phyloP scores from a whole-genome alignment of 2,329 filamentous ascomycete genomes.

The Penicillium sp. region DNA sequence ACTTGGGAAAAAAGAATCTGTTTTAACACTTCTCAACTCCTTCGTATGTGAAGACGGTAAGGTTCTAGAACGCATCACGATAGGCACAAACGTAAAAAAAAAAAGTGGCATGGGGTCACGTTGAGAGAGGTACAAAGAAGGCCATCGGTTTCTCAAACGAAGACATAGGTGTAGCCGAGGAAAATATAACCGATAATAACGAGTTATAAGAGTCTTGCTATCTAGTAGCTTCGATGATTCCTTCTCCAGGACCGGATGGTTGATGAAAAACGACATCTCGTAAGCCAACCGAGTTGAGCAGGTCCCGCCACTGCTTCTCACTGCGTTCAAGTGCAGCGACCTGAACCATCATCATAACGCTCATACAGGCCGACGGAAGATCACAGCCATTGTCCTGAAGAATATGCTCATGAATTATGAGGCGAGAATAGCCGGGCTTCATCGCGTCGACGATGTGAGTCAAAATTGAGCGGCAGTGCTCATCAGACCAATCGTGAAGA shows the following conservation, averaged over 20 bases:
- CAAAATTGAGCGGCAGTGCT: slow-evolving; percentile 21
- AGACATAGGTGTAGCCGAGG: no score
- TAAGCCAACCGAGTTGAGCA: not conserved
- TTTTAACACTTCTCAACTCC: no score
- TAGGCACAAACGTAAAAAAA: no score
- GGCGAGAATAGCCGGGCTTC: slow-evolving; percentile 24
- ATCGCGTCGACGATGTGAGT: slow-evolving; percentile 24
- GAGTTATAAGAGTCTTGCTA: not conserved
- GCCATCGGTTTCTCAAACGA: no score
- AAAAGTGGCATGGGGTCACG: no score
- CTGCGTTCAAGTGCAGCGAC: slow-evolving; percentile 26
- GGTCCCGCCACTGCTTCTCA: slow-evolving; percentile 23
- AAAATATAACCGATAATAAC: no score
- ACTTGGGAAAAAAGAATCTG: no score
- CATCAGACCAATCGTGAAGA: slow-evolving; percentile 34
- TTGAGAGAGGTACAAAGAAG: no score
- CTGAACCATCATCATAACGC: slow-evolving; percentile 27
- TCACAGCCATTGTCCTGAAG: slow-evolving; percentile 20
- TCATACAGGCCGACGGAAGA: slow-evolving; percentile 11
- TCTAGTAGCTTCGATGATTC: not conserved
- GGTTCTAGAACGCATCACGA: no score
- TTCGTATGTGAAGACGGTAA: no score
- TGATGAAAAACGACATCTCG: not conserved
- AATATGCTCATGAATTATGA: slow-evolving; percentile 35
- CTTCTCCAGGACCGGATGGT: not conserved